phyloP scores from a whole-genome alignment of 345 rosid genomes.

The Populus euphratica region DNA sequence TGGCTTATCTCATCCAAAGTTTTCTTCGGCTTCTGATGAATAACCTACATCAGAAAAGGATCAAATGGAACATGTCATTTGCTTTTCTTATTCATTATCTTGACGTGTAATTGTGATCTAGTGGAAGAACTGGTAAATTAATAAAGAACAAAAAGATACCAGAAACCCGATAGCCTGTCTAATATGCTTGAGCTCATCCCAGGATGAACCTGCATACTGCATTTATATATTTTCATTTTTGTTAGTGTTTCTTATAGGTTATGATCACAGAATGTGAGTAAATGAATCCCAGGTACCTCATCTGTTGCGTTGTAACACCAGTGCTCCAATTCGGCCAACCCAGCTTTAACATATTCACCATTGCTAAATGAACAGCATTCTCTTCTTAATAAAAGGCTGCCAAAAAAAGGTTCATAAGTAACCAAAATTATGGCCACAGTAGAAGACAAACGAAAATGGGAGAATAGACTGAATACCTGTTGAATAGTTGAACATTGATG shows the following conservation, averaged over 20 bases:
- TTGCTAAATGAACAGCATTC: conserved; percentile 97
- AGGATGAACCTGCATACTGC: conserved; percentile 90
- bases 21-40: conserved; percentile 94
- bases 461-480: conserved; percentile 50
- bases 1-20: conserved; percentile 86
- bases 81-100: background rate
- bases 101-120: background rate
- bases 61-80: background rate
- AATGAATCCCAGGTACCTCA: conserved; percentile 48
- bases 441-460: background rate
- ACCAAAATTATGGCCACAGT: background rate
- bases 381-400: conserved; percentile 77
- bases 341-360: conserved; percentile 91
- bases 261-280: conserved; percentile 10
- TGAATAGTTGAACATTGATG: conserved; percentile 92
- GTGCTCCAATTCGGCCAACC: conserved; percentile 87
- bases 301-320: conserved; percentile 96
- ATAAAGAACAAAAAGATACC: conserved; percentile 35
- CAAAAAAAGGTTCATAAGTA: background rate
- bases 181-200: conserved; percentile 95
- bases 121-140: conserved; percentile 1
- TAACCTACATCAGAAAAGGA: conserved; percentile 48
- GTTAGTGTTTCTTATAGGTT: conserved; percentile 1
- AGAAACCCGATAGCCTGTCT: conserved; percentile 94
- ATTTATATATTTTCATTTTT: conserved; percentile 1